A percentile compares a stretch with the other conserved stretches of the same genome.
Conservation (phyloP, 371 early-diverging fungal species). For the Mortierella sp. region DNA sequence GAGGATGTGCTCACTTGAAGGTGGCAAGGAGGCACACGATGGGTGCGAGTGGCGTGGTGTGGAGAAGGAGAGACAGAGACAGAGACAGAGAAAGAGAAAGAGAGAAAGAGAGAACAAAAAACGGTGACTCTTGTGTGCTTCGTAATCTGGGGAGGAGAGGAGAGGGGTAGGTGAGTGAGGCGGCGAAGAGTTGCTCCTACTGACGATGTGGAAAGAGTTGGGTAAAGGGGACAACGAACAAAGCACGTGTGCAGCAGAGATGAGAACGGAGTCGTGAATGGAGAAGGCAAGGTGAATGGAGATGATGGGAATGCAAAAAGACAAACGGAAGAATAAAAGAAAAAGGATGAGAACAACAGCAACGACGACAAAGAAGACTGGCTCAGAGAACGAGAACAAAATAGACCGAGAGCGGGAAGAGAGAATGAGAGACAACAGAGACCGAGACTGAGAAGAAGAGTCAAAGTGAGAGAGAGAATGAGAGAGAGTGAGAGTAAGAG, state of each 20-base stretch:
- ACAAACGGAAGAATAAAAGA: neutral
- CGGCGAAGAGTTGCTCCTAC: too few species aligned
- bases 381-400: neutral
- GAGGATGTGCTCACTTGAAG: neutral
- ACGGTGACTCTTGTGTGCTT: neutral
- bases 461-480: neutral
- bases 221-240: neutral
- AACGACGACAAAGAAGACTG: neutral
- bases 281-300: neutral
- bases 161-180: slow-evolving; percentile 7
- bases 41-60: neutral
- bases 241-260: neutral
- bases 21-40: neutral
- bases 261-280: neutral
- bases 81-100: neutral
- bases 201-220: neutral
- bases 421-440: too few species aligned
- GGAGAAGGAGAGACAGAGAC: slow-evolving; percentile 13
- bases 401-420: neutral
- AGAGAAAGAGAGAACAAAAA: neutral
- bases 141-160: neutral
- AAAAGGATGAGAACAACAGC: neutral
- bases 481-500: neutral
- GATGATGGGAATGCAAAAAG: too few species aligned
- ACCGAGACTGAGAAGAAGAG: neutral